Base-by-base conservation (phyloP, 108 stramenopile genomes). In the Cylindrotheca fusiformis region DNA sequence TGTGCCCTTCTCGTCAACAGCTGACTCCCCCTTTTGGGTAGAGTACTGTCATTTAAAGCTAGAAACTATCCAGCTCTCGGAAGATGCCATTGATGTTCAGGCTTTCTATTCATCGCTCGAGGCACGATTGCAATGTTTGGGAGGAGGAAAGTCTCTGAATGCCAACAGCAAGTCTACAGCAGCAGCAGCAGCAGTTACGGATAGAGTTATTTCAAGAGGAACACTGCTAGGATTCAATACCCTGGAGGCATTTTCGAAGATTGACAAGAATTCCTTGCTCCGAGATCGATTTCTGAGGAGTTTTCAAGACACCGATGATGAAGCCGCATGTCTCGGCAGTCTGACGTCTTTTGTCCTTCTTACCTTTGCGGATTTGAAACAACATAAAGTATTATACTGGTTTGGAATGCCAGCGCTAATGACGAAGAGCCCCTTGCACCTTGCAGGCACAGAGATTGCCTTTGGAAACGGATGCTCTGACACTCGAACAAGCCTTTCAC, bases 1-100 rank as follows among this genome's bases (percentile, higher is more conserved):
- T 79, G 69, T 77, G 23, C 88, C 88, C 51, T 90, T 90, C 65
- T 69, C 83, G 14, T 89, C 89, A 18, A 63, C 78, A 17, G 76
- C 85, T 23, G 93, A 90, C 32, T 84, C 89, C 10, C 86, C 89
- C 58, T 94, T 94, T 81, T 94, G 89, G 87, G 84, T 89, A 23
- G 56, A 64, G 25, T 85, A 87, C 63, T 84, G 80, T 54, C 76
- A 78, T 0, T 51, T 65, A 19, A 94, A 94, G 66, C 59, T 94
- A 23, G 87, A 91, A 55, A 77, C 72, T 0, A 70, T 94, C 20
- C 74, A 80, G 59, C 63, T 94, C 29, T 67, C 59, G 4, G 84
- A 90, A 68, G 84, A 81, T n/a, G 76, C 82, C 12, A 66, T 84
- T n/a, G 32, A 57, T 3, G 48, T 91, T 25, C 24, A 14, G 12